phyloP scores from a whole-genome alignment of 129 eudicot genomes.

The Heracleum sosnowskyi region DNA sequence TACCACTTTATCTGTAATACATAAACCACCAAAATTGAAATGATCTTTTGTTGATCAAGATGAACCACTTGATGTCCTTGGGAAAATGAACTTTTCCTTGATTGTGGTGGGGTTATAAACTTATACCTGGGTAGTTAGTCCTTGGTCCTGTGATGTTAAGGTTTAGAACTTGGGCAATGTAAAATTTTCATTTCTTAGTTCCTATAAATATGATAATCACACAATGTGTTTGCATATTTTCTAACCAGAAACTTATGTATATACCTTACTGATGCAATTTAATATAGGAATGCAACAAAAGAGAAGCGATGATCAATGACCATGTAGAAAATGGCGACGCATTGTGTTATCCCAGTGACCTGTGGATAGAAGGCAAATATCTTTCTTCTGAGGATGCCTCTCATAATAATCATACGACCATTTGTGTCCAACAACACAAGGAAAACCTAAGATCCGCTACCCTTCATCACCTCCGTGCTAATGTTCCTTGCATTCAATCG shows the following conservation, averaged over 20 bases:
- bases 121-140: not conserved
- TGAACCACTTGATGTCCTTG: not conserved
- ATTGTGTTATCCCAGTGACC: conserved; percentile 24
- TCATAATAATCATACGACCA: conserved; percentile 24
- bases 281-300: conserved; percentile 31
- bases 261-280: conserved; percentile 20
- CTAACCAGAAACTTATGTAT: not conserved
- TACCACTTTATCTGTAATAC: not conserved
- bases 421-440: conserved; percentile 25
- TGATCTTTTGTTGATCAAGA: not conserved
- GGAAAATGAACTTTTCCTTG: not conserved
- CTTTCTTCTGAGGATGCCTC: conserved; percentile 25
- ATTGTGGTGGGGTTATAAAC: not conserved
- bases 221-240: conserved; percentile 1
- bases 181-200: not conserved
- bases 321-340: conserved; percentile 25
- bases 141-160: not conserved
- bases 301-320: conserved; percentile 33
- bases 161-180: not conserved
- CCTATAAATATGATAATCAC: not conserved
- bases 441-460: conserved; percentile 26
- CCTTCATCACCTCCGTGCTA: conserved; percentile 33
- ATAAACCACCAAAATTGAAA: not conserved
- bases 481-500: conserved; percentile 25
- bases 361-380: conserved; percentile 18